Evolutionary conservation across 352 stramenopile species (phyloP).

Genomic region (Achlya hypogyna): DNA sequence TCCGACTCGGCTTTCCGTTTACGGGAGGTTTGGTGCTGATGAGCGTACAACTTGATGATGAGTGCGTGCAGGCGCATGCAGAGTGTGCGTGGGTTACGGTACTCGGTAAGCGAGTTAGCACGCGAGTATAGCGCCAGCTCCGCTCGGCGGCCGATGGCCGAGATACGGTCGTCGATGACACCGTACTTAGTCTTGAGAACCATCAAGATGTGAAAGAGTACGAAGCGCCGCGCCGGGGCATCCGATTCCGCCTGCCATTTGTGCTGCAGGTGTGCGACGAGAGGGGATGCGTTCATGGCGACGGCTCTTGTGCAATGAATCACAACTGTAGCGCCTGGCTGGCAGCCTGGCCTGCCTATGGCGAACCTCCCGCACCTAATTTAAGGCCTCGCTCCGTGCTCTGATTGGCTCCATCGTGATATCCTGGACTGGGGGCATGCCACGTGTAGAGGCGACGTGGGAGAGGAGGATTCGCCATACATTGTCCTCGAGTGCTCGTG

Average conservation of each 20-base stretch:
- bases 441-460: neutral
- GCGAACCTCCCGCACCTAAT: neutral
- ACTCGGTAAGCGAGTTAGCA: slow-evolving; percentile 40
- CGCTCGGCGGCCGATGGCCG: slow-evolving; percentile 44
- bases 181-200: slow-evolving; percentile 57
- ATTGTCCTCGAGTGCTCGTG: too few species aligned
- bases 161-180: slow-evolving; percentile 47
- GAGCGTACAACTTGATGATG: slow-evolving; percentile 40
- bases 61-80: slow-evolving; percentile 43
- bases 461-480: too few species aligned
- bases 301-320: neutral
- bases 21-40: slow-evolving; percentile 38
- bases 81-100: slow-evolving; percentile 47
- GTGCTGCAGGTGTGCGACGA: slow-evolving; percentile 19
- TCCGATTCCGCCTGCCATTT: slow-evolving; percentile 40
- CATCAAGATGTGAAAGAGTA: slow-evolving; percentile 52
- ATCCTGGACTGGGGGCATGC: neutral
- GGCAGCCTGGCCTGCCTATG: neutral
- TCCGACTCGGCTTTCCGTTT: slow-evolving; percentile 33
- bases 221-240: slow-evolving; percentile 29
- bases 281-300: slow-evolving; percentile 23
- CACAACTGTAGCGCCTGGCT: neutral
- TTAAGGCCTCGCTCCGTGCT: neutral
- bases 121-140: slow-evolving; percentile 49
- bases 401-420: neutral